Base-by-base conservation (phyloP, 306 rosid species). In the Quercus rubra region DNA sequence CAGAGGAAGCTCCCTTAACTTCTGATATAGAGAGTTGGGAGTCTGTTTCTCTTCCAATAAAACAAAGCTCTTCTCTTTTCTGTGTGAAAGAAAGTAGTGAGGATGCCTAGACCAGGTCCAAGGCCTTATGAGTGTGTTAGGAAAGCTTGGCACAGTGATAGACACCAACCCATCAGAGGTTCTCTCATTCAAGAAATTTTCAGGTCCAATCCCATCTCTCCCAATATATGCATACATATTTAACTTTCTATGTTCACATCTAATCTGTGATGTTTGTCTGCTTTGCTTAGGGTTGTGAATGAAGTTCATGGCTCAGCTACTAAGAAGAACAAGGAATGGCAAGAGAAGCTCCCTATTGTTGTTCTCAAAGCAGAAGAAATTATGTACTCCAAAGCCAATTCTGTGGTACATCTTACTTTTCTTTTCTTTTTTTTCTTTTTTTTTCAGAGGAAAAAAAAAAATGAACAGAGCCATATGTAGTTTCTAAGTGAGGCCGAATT, bases 121-220 rank as follows among this genome's bases (percentile, higher is more conserved):
- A 90, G 91, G 66, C 93, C 92, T 19, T 91, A 90, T 79, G 97
- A 91, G 84, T 91, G 93, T 56, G 91, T 90, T 54, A 84, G 88
- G 81, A 91, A 92, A 74, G 93, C 93, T 82, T 93, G 98, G 98
- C 98, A 93, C 67, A 87, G 90, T 75, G 94, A 93, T 43, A 88
- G 86, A 6, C 98, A 93, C 79, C 92, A 87, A 70, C 98, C 94
- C 88, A 82, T 93, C 33, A 80, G 93, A 80, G 98, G 92, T 68
- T 90, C 91, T 79, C 93, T 93, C 71, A 91, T 93, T 74, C 93
- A 88, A 79, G 91, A 93, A 81, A 90, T 93, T 85, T 93, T 91
- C 93, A 91, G 94, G 98, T 93, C 35, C 27, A 20, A 1, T 19
- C 28, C 10, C 68, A 8, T 17, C 1, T 68, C 70, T 41, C 19